Percentiles rank a stretch among this genome's conserved stretches.
These are phyloP conservation scores for Benincasa hispida DNA, from an alignment of 306 rosid species.

Conservation along the genomic window DNA sequence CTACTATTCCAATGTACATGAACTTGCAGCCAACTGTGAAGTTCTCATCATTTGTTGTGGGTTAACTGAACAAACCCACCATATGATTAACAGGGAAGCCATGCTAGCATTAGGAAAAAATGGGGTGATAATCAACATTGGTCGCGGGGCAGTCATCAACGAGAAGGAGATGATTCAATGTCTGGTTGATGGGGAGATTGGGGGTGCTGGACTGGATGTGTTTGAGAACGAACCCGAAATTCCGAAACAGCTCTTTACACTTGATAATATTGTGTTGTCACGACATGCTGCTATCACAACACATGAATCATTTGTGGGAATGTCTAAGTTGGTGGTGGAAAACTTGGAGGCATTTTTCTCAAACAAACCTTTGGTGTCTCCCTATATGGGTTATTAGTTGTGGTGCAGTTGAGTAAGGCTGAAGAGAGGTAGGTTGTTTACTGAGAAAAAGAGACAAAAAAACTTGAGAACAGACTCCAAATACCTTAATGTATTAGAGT, in stretches of 20 bases:
- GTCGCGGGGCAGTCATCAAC: slow-evolving; percentile 28
- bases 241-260: slow-evolving; percentile 17
- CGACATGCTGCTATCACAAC: background rate
- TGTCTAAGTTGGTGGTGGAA: slow-evolving; percentile 6
- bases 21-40: slow-evolving; percentile 24
- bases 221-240: slow-evolving; percentile 39
- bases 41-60: too few relatives aligned
- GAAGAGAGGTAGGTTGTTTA: slow-evolving; percentile 6
- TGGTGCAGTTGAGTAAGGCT: background rate
- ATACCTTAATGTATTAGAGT: background rate
- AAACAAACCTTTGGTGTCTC: slow-evolving; percentile 13
- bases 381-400: slow-evolving; percentile 14
- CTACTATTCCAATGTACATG: slow-evolving; percentile 20
- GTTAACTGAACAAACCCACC: too few relatives aligned
- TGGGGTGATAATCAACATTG: slow-evolving; percentile 24
- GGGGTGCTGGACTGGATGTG: slow-evolving; percentile 35
- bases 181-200: slow-evolving; percentile 7
- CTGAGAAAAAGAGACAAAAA: slow-evolving; percentile 10
- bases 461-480: background rate
- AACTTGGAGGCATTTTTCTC: slow-evolving; percentile 25
- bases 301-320: background rate
- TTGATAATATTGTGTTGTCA: slow-evolving; percentile 23
- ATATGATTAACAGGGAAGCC: slow-evolving; percentile 24
- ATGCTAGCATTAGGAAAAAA: slow-evolving; percentile 9
- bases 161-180: slow-evolving; percentile 24